A percentile compares a stretch with the other conserved stretches of the same genome.
Evolutionary conservation across 352 stramenopile species (phyloP).

Genomic region (Phytophthora quininea): DNA sequence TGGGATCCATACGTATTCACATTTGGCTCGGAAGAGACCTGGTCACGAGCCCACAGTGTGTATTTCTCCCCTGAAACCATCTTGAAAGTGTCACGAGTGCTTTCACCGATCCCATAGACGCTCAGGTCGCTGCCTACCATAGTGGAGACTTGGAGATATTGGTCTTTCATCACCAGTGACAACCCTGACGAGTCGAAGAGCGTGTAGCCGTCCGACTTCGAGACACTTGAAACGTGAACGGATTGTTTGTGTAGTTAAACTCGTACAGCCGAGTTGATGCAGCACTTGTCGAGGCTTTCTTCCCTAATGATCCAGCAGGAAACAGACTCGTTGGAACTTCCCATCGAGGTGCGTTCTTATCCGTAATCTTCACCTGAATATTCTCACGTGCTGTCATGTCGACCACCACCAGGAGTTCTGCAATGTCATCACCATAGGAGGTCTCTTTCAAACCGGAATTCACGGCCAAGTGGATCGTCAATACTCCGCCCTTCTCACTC

Average conservation of each 20-base stretch:
- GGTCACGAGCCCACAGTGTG: conserved; percentile 55
- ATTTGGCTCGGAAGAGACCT: conserved; percentile 26
- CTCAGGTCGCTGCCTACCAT: conserved; percentile 27
- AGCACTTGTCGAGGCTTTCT: conserved; percentile 8
- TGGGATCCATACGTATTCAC: conserved; percentile 70
- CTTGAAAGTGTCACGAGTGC: conserved; percentile 40
- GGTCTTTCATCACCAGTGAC: conserved; percentile 46
- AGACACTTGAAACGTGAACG: conserved; percentile 47
- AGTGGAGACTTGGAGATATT: conserved; percentile 49
- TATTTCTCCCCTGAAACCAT: conserved; percentile 53
- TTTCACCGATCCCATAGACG: conserved; percentile 51
- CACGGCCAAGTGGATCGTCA: conserved; percentile 40
- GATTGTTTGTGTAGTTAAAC: conserved; percentile 48
- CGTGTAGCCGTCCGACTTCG: conserved; percentile 45
- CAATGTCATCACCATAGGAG: conserved; percentile 44
- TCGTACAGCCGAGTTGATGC: conserved; percentile 20
- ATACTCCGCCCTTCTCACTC: conserved; percentile 29
- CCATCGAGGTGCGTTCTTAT: conserved; percentile 59
- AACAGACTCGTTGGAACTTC: conserved; percentile 49
- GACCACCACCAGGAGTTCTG: conserved; percentile 46
- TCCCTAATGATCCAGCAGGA: conserved; percentile 32
- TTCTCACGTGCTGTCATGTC: conserved; percentile 42
- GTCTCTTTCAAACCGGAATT: conserved; percentile 27
- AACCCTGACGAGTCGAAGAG: conserved; percentile 51
- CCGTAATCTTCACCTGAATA: conserved; percentile 58